phyloP scores from a whole-genome alignment of 225 moss, liverwort and hornwort species.

The Pseudoscleropodium purum region DNA sequence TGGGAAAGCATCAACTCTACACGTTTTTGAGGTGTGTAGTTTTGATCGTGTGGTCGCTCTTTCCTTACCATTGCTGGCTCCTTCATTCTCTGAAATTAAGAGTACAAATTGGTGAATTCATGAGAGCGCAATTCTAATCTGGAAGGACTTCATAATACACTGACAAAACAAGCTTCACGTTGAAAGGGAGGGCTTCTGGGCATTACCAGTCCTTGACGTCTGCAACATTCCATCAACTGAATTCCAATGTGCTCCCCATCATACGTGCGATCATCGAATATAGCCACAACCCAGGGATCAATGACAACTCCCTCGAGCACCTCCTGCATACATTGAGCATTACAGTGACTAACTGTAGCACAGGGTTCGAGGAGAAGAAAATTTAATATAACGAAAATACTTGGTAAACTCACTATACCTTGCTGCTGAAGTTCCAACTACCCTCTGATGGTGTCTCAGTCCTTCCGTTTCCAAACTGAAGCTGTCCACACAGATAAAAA shows the following conservation, averaged over 20 bases:
- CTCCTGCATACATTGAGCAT: slow-evolving; percentile 13
- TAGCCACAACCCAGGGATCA: slow-evolving; percentile 48
- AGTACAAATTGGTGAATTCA: not conserved
- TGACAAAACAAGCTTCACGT: not conserved
- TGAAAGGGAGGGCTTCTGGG: not conserved
- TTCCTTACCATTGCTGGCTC: slow-evolving; percentile 27
- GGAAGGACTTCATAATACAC: not conserved
- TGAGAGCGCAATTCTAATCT: not conserved
- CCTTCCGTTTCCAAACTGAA: slow-evolving; percentile 44
- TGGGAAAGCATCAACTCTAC: not conserved
- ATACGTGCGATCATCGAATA: slow-evolving; percentile 32
- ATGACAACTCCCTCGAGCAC: slow-evolving; percentile 34
- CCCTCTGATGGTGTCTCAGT: slow-evolving; percentile 57
- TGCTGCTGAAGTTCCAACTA: slow-evolving; percentile 69
- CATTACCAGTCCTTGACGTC: slow-evolving; percentile 59
- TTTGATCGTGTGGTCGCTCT: not conserved
- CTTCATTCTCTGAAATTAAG: slow-evolving; percentile 13
- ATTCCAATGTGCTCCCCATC: slow-evolving; percentile 18
- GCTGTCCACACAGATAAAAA: slow-evolving; percentile 9
- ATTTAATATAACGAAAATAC: not conserved
- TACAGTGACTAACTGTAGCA: not conserved
- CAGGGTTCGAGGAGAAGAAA: not conserved
- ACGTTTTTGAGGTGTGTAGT: not conserved
- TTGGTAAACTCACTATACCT: slow-evolving; percentile 15
- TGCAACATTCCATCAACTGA: slow-evolving; percentile 41